Percentiles rank a stretch among this genome's conserved stretches.
phyloP scores from a whole-genome alignment of 1,284 basidiomycete species.

The Coniferiporia weirii region DNA sequence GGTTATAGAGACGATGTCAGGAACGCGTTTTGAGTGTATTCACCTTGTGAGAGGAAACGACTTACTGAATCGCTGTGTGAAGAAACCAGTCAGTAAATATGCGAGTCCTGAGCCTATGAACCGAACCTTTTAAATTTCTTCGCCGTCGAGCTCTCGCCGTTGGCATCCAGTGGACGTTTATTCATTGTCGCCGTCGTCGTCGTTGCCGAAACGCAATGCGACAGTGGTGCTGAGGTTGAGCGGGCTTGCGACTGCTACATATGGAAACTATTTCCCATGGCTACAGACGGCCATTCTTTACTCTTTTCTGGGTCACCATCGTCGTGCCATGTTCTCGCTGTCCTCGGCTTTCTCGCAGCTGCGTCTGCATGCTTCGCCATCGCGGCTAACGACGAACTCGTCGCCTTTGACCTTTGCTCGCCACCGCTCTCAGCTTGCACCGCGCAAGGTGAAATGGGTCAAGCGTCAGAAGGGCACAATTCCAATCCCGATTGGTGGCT shows the following conservation, averaged over 20 bases:
- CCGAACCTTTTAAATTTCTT: slow-evolving; percentile 71
- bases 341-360: slow-evolving; percentile 14
- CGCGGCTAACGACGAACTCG: neutral
- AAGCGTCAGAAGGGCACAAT: slow-evolving; percentile 88
- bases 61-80: slow-evolving; percentile 62
- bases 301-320: neutral
- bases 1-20: slow-evolving; percentile 69
- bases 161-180: slow-evolving; percentile 14
- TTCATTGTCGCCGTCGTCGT: slow-evolving; percentile 11
- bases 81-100: slow-evolving; percentile 20
- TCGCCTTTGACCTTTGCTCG: slow-evolving; percentile 23
- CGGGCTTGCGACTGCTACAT: neutral
- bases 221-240: neutral
- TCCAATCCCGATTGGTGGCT: slow-evolving; percentile 82
- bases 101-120: neutral
- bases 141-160: slow-evolving; percentile 39
- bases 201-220: neutral
- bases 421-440: slow-evolving; percentile 64
- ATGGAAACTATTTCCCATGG: slow-evolving; percentile 1
- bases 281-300: neutral
- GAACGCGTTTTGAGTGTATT: slow-evolving; percentile 50
- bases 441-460: slow-evolving; percentile 74
- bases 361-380: slow-evolving; percentile 3
- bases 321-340: slow-evolving; percentile 13
- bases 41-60: slow-evolving; percentile 56